Percentiles rank a stretch among this genome's conserved stretches.
phyloP scores from a whole-genome alignment of 1,284 basidiomycete genomes.

The Schizophyllum amplum region DNA sequence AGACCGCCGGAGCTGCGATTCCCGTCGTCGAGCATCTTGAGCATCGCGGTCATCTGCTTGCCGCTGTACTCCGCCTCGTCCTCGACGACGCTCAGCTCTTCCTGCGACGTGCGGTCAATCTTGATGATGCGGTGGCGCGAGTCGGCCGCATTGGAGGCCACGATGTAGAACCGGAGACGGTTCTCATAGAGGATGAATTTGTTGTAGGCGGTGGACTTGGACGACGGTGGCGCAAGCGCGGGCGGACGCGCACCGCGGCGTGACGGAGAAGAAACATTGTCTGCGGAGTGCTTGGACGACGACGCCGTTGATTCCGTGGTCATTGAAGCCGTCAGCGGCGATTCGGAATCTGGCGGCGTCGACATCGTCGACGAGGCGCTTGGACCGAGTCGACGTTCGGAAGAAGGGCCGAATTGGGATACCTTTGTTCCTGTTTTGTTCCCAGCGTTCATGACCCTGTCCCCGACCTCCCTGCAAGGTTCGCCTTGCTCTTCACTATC shows the following conservation, averaged over 20 bases:
- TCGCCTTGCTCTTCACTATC: too few relatives aligned
- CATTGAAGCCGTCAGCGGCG: not conserved
- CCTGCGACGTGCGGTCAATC: constrained; percentile 78
- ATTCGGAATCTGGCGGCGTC: not conserved
- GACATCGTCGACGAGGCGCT: not conserved
- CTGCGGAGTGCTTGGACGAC: not conserved
- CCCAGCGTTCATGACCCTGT: too few relatives aligned
- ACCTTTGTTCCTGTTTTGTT: too few relatives aligned
- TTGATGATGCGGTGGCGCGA: constrained; percentile 85
- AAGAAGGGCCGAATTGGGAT: not conserved
- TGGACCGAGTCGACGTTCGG: not conserved
- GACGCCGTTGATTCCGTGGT: not conserved
- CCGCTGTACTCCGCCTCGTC: constrained; percentile 85
- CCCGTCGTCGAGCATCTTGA: constrained; percentile 93
- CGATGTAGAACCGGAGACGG: constrained; percentile 78
- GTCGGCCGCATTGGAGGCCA: constrained; percentile 80
- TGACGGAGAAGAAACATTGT: not conserved
- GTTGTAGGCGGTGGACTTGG: constrained; percentile 47
- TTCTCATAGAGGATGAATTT: constrained; percentile 93
- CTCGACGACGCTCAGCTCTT: constrained; percentile 71
- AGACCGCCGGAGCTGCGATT: constrained; percentile 85
- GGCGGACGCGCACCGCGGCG: too few relatives aligned
- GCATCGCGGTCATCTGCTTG: constrained; percentile 81
- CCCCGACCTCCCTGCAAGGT: too few relatives aligned
- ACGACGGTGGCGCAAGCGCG: not conserved